Evolutionary conservation across 306 rosid genomes (phyloP).

Genomic region (Prunus mongolica): DNA sequence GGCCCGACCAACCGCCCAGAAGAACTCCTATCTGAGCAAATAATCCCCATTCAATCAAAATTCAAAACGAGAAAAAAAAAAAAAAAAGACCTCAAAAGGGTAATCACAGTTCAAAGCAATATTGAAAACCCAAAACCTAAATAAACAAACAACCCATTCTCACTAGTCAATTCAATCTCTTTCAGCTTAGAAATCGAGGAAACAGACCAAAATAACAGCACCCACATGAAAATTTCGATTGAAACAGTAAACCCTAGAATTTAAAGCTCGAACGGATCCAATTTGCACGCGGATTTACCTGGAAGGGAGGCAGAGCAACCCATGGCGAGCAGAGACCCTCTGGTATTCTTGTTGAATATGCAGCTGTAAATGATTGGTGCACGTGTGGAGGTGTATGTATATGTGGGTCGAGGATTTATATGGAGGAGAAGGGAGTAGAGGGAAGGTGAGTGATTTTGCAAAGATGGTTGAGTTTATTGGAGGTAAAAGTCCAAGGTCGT

Average conservation of each 20-base stretch:
- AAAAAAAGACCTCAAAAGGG: constrained; percentile 7
- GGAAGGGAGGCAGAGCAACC: constrained; percentile 83
- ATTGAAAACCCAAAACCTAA: not conserved
- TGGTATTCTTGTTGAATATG: not conserved
- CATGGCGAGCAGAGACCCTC: constrained; percentile 29
- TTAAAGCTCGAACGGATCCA: not conserved
- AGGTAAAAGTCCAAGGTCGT: constrained; percentile 13
- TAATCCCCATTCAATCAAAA: constrained; percentile 21
- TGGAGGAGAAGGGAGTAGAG: not conserved
- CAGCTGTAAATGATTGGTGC: not conserved
- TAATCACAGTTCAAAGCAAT: not conserved
- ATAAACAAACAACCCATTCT: not conserved
- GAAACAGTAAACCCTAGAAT: not conserved
- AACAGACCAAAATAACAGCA: not conserved
- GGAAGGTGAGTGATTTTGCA: not conserved
- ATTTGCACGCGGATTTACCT: constrained; percentile 33
- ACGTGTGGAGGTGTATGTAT: not conserved
- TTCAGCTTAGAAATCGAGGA: constrained; percentile 21
- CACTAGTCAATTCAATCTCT: not conserved
- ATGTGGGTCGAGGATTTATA: not conserved
- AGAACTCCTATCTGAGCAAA: constrained; percentile 60
- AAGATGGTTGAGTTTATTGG: not conserved
- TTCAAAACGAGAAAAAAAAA: not conserved
- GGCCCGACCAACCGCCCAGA: constrained; percentile 57
- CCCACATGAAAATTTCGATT: not conserved